Percentiles rank a stretch among this genome's conserved stretches.
Evolutionary conservation across 2,329 filamentous ascomycete species (phyloP).

Genomic region (Trichoderma sp.): DNA sequence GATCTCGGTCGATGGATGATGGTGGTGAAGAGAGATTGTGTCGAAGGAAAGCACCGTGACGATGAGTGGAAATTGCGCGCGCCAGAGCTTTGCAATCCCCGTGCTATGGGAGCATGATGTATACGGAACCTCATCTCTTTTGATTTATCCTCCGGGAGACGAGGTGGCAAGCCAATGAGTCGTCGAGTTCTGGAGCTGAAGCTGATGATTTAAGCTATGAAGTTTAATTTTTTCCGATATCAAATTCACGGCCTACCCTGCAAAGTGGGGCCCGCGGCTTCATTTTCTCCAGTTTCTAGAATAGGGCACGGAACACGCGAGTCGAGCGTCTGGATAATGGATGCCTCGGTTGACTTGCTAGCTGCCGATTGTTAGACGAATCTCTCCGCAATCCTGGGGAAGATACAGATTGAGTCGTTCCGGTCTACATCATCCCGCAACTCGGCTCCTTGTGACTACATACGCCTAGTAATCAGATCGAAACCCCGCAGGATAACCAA

Average conservation of each 20-base stretch:
- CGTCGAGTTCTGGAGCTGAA: not conserved
- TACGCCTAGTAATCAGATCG: not conserved
- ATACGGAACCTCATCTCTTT: slow-evolving; percentile 2
- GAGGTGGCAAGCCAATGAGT: not conserved
- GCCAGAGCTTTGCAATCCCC: slow-evolving; percentile 3
- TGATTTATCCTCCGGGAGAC: not conserved
- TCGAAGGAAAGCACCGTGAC: not conserved
- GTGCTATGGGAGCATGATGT: not conserved
- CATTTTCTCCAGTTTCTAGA: not conserved
- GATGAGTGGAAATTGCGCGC: not conserved
- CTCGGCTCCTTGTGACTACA: not conserved
- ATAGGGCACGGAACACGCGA: not conserved
- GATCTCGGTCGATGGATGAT: not conserved
- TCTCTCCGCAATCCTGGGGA: not conserved
- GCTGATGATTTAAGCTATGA: not conserved
- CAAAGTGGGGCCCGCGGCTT: not conserved
- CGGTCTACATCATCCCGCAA: not conserved
- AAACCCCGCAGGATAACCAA: not conserved
- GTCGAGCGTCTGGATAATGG: not conserved
- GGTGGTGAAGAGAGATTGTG: not conserved
- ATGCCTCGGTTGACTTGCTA: not conserved
- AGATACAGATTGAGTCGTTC: too few relatives aligned
- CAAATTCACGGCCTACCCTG: not conserved
- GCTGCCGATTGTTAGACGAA: not conserved
- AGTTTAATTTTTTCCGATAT: not conserved